Evolutionary conservation across 208 protist genomes (phyloP).

Genomic region (Novymonas esmeraldas): DNA sequence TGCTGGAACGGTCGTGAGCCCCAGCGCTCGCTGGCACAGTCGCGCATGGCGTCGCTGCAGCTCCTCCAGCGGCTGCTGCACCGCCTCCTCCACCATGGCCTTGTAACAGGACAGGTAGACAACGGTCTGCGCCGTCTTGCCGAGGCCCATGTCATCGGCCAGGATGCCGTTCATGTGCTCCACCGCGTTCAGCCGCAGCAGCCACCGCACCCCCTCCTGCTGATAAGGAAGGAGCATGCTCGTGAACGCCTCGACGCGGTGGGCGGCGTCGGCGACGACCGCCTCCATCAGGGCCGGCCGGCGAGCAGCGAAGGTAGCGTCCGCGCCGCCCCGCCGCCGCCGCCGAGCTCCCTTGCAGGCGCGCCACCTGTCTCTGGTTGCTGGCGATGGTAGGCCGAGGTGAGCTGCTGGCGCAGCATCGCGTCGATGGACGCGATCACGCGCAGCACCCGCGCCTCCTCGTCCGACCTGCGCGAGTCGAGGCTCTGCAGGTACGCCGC

Average conservation of each 20-base stretch:
- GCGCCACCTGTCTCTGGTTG: neutral
- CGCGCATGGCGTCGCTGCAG: constrained; percentile 6
- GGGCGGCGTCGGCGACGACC: constrained; percentile 28
- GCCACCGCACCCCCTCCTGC: constrained; percentile 96
- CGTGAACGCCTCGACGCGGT: constrained; percentile 27
- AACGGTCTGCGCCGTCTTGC: constrained; percentile 97
- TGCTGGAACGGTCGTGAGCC: neutral
- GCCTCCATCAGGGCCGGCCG: constrained; percentile 34
- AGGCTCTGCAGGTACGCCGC: constrained; percentile 30
- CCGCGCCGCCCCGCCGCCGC: no score
- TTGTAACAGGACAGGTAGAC: constrained; percentile 86
- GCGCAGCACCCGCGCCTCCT: constrained; percentile 30
- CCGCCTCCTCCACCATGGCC: constrained; percentile 36
- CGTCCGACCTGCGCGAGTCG: constrained; percentile 24
- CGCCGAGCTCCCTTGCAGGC: neutral
- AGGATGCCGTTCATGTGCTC: constrained; percentile 92
- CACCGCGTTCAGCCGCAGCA: constrained; percentile 91
- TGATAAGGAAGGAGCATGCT: constrained; percentile 94
- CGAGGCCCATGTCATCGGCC: constrained; percentile 98
- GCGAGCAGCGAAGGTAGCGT: neutral
- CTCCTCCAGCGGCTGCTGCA: constrained; percentile 28
- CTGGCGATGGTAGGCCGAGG: constrained; percentile 10
- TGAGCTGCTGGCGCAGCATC: constrained; percentile 32
- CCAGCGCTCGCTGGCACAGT: constrained; percentile 24
- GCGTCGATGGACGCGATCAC: constrained; percentile 35